These are phyloP conservation scores for Alnus rubra DNA, from an alignment of 306 rosid genomes.

Conservation along the genomic window DNA sequence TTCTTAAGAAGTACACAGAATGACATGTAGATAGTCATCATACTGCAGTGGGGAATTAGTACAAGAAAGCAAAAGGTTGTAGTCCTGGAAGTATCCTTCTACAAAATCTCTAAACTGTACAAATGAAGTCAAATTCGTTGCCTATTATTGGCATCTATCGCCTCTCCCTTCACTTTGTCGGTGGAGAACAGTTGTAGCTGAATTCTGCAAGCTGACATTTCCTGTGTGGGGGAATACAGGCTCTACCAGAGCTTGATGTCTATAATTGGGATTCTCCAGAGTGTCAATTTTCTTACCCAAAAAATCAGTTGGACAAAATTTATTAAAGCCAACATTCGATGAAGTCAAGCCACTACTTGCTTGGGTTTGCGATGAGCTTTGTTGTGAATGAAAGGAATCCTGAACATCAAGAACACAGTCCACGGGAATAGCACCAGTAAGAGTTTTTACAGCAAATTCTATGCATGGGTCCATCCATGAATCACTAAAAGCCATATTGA, in stretches of 20 bases:
- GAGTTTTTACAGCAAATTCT: slow-evolving; percentile 76
- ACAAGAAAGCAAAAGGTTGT: slow-evolving; percentile 18
- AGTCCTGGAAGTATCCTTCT: slow-evolving; percentile 18
- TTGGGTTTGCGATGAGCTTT: slow-evolving; percentile 38
- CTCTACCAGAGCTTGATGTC: slow-evolving; percentile 35
- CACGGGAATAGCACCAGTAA: slow-evolving; percentile 60
- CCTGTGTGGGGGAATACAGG: slow-evolving; percentile 28
- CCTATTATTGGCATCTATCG: slow-evolving; percentile 40
- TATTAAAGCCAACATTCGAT: slow-evolving; percentile 30
- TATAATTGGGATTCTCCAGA: slow-evolving; percentile 32
- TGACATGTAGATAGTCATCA: slow-evolving; percentile 18
- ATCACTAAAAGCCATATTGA: slow-evolving; percentile 35
- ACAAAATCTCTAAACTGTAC: slow-evolving; percentile 36
- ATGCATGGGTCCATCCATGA: slow-evolving; percentile 79
- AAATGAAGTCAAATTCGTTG: slow-evolving; percentile 31
- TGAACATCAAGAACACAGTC: slow-evolving; percentile 47
- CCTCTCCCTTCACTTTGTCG: slow-evolving; percentile 39
- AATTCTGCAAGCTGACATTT: slow-evolving; percentile 35
- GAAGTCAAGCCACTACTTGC: slow-evolving; percentile 33
- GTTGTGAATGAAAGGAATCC: slow-evolving; percentile 50
- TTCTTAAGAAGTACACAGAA: slow-evolving; percentile 25
- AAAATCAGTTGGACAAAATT: slow-evolving; percentile 30
- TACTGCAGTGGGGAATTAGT: slow-evolving; percentile 1
- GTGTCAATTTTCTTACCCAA: slow-evolving; percentile 31
- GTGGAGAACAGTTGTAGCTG: slow-evolving; percentile 36